Percentiles rank a stretch among this genome's conserved stretches.
Evolutionary conservation across 495 filamentous ascomycete genomes (phyloP).

Genomic region (Bacidia gigantensis): DNA sequence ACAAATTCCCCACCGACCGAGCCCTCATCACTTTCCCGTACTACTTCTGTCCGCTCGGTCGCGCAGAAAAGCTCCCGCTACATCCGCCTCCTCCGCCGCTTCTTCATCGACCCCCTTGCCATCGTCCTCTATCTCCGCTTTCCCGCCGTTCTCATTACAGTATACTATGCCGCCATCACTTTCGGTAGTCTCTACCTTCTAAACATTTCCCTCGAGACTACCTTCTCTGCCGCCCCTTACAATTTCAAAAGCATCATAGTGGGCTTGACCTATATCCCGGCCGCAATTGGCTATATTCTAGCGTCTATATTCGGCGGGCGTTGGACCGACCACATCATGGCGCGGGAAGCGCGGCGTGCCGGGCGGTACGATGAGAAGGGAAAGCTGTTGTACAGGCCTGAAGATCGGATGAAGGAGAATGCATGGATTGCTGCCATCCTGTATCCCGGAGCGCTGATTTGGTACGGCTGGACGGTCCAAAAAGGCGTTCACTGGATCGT

Average conservation of each 20-base stretch:
- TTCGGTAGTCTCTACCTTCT: constrained; percentile 76
- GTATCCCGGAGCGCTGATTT: constrained; percentile 54
- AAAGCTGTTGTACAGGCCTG: constrained; percentile 57
- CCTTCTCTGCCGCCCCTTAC: constrained; percentile 64
- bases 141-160: constrained; percentile 63
- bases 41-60: constrained; percentile 50
- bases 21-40: constrained; percentile 34
- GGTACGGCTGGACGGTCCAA: constrained; percentile 54
- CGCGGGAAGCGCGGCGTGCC: constrained; percentile 59
- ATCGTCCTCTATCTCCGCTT: constrained; percentile 70
- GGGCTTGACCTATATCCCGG: constrained; percentile 69
- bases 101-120: constrained; percentile 66
- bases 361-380: constrained; percentile 56
- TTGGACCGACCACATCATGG: constrained; percentile 89
- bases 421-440: constrained; percentile 67
- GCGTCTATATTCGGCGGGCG: constrained; percentile 61
- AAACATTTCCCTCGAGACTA: constrained; percentile 70
- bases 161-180: constrained; percentile 69
- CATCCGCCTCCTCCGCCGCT: constrained; percentile 43
- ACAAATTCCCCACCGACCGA: constrained; percentile 16
- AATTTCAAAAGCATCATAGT: constrained; percentile 58
- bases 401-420: constrained; percentile 85
- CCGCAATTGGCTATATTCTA: constrained; percentile 63
- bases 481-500: constrained; percentile 45
- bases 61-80: constrained; percentile 38